Base-by-base conservation (phyloP, 106 monocot species). In the Phalaenopsis aphrodite region DNA sequence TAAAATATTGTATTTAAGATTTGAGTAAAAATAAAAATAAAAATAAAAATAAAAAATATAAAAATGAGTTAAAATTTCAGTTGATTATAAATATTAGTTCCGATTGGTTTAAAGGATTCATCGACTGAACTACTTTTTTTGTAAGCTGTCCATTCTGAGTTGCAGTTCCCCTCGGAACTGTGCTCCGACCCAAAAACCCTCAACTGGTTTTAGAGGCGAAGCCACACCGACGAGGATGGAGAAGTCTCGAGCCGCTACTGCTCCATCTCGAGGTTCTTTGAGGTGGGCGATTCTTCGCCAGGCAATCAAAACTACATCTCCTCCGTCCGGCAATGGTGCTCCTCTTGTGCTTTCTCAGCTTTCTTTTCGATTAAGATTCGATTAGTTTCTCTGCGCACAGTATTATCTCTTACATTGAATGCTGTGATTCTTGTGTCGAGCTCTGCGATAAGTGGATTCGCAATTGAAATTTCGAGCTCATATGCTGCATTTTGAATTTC, bases 251-350 rank as follows among this genome's bases (percentile, higher is more conserved):
- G 76, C 49, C 46, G 76, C 24, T 15, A 24, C 49, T n/a, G 1
- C 43, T 74, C 76, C 76, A 11, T 76, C 76, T 52, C 76, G 76
- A 48, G 23, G 76, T 47, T 49, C 76, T 23, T 30, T 76, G 4
- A 49, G 76, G 76, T 76, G 76, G 76, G 49, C 47, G 48, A 76
- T 76, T 42, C 76, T 76, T 52, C 76, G 76, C 48, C 76, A 49
- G 76, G 76, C 76, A 49, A 47, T 76, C 49, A 76, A 15, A 48
- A 14, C 24, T 24, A 3, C 76, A 48, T n/a, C 76, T 5, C 24
- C 76, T 30, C 9, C 76, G 49, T 76, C 76, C 76, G 16, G 30
- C 76, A 4, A n/a, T 42, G 76, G 76, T 76, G 52, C 24, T 76
- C 18, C 18, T 75, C 49, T 5, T 12, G 12, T 42, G 9, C 12